Base-by-base conservation (phyloP, 768 basidiomycete genomes). In the Podaxis mareebaensis region DNA sequence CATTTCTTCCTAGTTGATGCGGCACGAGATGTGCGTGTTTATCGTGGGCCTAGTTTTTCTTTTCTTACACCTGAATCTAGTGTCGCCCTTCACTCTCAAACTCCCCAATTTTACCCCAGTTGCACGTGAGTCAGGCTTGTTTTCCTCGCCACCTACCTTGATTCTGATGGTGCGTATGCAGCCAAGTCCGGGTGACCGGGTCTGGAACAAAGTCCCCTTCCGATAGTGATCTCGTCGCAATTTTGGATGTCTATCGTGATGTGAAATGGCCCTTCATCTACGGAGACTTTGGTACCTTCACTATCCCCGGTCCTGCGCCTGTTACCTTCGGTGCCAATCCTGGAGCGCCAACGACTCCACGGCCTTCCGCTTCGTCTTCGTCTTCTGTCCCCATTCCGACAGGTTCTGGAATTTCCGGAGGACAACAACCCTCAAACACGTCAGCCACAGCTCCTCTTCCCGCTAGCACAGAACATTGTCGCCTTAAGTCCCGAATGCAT, bases 41-140 rank as follows among this genome's bases (percentile, higher is more conserved):
- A 13, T 56, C 4, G 40, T 65, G 11, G 58, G 58, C 56, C 48
- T 39, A 54, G 30, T 20, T n/a, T 26, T 26, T 24, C 48, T 60
- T 38, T 22, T 38, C 58, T 65, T 33, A 38, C 66, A 64, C 53
- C 56, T 65, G 40, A 38, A 52, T 63, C 22, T 55, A 81, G 81
- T 58, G 70, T 83, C 38, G 82, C 82, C 13, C 72, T 84, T 64
- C 82, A 83, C 67, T 78, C 78, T 17, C 67, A 67, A 40, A 71
- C 70, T 20, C 79, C 81, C 2, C 82, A 83, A 69, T 80, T 76
- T 68, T 81, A 83, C 63, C 81, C 81, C 5, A 79, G 79, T 60
- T 83, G 82, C 78, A 72, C 75, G 83, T 83, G 68, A 74, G 81
- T 75, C 28, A 11, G 53, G 63, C 61, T 40, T 55, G 24, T 40